Evolutionary conservation across 2,329 filamentous ascomycete species (phyloP).

Genomic region (Talaromyces sp.): DNA sequence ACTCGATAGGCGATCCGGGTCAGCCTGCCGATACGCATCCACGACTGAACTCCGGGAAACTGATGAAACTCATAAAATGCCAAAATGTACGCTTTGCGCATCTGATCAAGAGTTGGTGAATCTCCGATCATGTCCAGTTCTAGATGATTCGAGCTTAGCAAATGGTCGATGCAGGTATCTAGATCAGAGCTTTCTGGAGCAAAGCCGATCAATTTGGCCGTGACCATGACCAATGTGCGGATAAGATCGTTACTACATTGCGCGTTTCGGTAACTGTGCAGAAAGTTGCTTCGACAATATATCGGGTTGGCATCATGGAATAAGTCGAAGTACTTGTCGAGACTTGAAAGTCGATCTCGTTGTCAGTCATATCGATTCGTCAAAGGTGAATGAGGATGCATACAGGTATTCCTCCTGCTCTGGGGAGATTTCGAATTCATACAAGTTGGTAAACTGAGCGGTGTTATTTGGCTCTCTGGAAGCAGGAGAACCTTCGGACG

Average conservation of each 20-base stretch:
- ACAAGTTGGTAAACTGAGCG: neutral
- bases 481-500: neutral
- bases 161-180: slow-evolving; percentile 1
- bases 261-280: slow-evolving; percentile 24
- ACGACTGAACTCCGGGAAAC: slow-evolving; percentile 4
- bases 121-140: slow-evolving; percentile 3
- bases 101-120: neutral
- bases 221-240: slow-evolving; percentile 28
- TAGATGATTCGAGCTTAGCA: slow-evolving; percentile 6
- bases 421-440: neutral
- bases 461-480: neutral
- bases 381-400: neutral
- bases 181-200: neutral
- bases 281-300: slow-evolving; percentile 27
- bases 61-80: slow-evolving; percentile 14
- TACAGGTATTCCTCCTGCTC: slow-evolving; percentile 12
- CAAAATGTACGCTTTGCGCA: slow-evolving; percentile 8
- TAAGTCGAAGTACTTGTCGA: slow-evolving; percentile 30
- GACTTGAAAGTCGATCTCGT: slow-evolving; percentile 10
- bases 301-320: slow-evolving; percentile 31
- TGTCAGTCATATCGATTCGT: neutral
- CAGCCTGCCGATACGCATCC: slow-evolving; percentile 8
- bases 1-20: slow-evolving; percentile 10
- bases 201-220: slow-evolving; percentile 26
- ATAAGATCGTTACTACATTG: slow-evolving; percentile 23